These are phyloP conservation scores for Setomelanomma holmii DNA, from an alignment of 2,329 filamentous ascomycete species.

Conservation along the genomic window DNA sequence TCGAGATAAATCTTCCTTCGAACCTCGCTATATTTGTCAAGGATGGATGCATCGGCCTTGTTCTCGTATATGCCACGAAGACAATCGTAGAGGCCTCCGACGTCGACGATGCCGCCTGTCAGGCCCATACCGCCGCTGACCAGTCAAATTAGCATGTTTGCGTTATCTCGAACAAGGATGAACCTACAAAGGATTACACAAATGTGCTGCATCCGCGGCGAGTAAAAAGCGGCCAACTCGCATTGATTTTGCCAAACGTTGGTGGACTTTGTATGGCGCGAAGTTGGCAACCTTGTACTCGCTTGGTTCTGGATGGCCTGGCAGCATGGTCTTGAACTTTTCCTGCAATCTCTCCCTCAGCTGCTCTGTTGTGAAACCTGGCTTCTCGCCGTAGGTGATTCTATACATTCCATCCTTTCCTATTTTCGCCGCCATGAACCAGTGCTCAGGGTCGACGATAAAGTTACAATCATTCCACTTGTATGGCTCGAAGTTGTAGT, in stretches of 20 bases:
- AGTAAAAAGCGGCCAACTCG: constrained; percentile 62
- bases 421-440: constrained; percentile 65
- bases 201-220: constrained; percentile 65
- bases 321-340: constrained; percentile 63
- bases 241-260: constrained; percentile 62
- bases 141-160: neutral
- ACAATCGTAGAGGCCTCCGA: constrained; percentile 64
- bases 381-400: constrained; percentile 64
- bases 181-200: constrained; percentile 56
- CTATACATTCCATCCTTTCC: constrained; percentile 64
- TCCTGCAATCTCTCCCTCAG: constrained; percentile 57
- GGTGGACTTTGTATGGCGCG: constrained; percentile 65
- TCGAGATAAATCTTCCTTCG: constrained; percentile 10
- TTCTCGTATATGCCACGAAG: constrained; percentile 38
- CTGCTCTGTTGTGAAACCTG: constrained; percentile 59
- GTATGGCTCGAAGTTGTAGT: constrained; percentile 64
- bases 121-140: constrained; percentile 64
- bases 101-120: constrained; percentile 66
- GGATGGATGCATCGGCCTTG: constrained; percentile 12
- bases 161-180: constrained; percentile 48
- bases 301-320: constrained; percentile 62
- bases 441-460: constrained; percentile 65
- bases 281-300: constrained; percentile 63
- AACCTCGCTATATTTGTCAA: constrained; percentile 16
- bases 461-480: constrained; percentile 63